phyloP scores from a whole-genome alignment of 2,329 filamentous ascomycete genomes.

The Colletotrichum echinochloae region DNA sequence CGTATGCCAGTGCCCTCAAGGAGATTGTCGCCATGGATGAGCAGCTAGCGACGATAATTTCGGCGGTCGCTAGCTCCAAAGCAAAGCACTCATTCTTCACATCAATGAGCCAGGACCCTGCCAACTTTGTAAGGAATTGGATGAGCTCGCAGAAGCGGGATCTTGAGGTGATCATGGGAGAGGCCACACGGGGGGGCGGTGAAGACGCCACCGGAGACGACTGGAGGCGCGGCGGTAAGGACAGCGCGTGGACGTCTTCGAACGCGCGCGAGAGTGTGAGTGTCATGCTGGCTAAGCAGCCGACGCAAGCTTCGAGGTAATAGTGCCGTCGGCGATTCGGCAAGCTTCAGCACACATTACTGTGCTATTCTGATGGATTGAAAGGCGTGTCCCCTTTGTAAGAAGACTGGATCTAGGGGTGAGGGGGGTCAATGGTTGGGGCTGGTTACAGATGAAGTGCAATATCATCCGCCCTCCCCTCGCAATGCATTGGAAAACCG shows the following conservation, averaged over 20 bases:
- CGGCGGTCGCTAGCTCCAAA: conserved; percentile 86
- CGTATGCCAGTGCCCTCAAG: conserved; percentile 78
- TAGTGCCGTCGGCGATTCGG: not conserved
- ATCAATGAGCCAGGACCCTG: conserved; percentile 82
- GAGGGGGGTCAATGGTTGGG: conserved; percentile 6
- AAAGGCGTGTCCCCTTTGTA: not conserved
- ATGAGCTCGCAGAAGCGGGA: conserved; percentile 91
- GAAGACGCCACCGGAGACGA: conserved; percentile 71
- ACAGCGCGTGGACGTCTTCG: conserved; percentile 67
- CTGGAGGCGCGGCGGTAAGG: conserved; percentile 72
- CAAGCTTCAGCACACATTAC: not conserved
- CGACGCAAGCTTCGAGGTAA: conserved; percentile 40
- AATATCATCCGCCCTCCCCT: not conserved
- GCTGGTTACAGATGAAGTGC: not conserved
- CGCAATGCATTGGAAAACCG: conserved; percentile 1
- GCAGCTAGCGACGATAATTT: conserved; percentile 84
- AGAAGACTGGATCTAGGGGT: not conserved
- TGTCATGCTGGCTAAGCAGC: conserved; percentile 68
- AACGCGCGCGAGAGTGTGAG: conserved; percentile 74
- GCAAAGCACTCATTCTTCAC: conserved; percentile 91
- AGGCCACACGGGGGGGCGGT: conserved; percentile 74
- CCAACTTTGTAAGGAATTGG: conserved; percentile 88
- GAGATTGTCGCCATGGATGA: conserved; percentile 85
- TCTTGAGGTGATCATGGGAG: conserved; percentile 87
- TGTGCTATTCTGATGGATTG: not conserved